phyloP scores from a whole-genome alignment of 1,139 yeast genomes.

The Zygoascus sp. region DNA sequence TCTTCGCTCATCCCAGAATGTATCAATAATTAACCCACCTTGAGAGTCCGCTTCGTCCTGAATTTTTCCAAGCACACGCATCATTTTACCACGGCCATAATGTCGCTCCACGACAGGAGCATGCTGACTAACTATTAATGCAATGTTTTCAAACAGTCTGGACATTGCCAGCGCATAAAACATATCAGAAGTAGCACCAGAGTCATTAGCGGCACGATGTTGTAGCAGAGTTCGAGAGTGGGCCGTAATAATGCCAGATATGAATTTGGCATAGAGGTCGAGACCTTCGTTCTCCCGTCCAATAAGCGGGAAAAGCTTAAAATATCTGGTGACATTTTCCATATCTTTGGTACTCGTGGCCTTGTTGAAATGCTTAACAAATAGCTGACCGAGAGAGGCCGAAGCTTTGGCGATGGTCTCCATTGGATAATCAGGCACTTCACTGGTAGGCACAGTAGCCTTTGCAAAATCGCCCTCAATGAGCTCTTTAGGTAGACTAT shows the following conservation, averaged over 20 bases:
- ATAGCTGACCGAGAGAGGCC: slow-evolving; percentile 51
- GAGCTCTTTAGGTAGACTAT: slow-evolving; percentile 48
- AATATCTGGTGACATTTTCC: slow-evolving; percentile 66
- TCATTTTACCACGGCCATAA: slow-evolving; percentile 65
- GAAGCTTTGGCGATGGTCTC: slow-evolving; percentile 56
- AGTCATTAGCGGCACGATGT: slow-evolving; percentile 20
- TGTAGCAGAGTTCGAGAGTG: slow-evolving; percentile 62
- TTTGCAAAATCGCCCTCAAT: slow-evolving; percentile 70
- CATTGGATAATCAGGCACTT: slow-evolving; percentile 77
- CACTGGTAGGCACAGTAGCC: slow-evolving; percentile 83
- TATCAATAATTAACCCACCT: slow-evolving; percentile 80
- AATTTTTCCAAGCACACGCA: slow-evolving; percentile 62
- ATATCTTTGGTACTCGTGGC: slow-evolving; percentile 70
- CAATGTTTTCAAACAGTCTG: slow-evolving; percentile 77
- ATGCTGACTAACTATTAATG: slow-evolving; percentile 82
- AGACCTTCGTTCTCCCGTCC: slow-evolving; percentile 70
- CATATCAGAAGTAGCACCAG: slow-evolving; percentile 28
- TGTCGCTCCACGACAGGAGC: slow-evolving; percentile 68
- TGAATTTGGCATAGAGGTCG: slow-evolving; percentile 75
- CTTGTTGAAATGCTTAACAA: slow-evolving; percentile 56
- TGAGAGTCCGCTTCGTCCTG: slow-evolving; percentile 90
- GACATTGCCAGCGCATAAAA: slow-evolving; percentile 66
- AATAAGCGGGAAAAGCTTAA: slow-evolving; percentile 83
- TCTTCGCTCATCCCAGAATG: slow-evolving; percentile 71
- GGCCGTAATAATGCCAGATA: slow-evolving; percentile 77